Percentiles rank a stretch among this genome's conserved stretches.
Evolutionary conservation across 768 basidiomycete genomes (phyloP).

Genomic region (Pholiota molesta): DNA sequence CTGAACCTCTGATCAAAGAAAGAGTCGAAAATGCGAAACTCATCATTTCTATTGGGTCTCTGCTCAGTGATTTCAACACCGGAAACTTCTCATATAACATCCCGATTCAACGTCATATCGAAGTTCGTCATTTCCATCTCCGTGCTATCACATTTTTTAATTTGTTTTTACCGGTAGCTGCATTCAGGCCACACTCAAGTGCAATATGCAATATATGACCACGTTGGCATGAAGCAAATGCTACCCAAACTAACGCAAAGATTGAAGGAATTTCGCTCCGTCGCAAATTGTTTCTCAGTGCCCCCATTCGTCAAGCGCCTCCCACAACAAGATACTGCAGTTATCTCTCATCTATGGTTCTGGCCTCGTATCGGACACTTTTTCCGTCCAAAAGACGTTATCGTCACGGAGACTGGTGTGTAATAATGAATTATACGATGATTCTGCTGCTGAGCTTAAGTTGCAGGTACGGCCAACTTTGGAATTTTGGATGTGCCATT

Average conservation of each 20-base stretch:
- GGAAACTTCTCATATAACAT: slow-evolving; percentile 84
- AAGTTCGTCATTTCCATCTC: slow-evolving; percentile 42
- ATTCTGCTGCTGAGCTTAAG: no score
- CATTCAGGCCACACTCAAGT: slow-evolving; percentile 76
- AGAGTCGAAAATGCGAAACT: slow-evolving; percentile 77
- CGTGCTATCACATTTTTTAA: neutral
- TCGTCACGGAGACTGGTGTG: slow-evolving; percentile 85
- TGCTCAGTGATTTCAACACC: slow-evolving; percentile 85
- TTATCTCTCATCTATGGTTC: slow-evolving; percentile 78
- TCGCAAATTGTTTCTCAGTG: slow-evolving; percentile 47
- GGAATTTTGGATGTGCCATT: slow-evolving; percentile 83
- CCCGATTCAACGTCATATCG: slow-evolving; percentile 58
- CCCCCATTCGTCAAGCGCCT: slow-evolving; percentile 44
- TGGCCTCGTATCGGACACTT: slow-evolving; percentile 82
- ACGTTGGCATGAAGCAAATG: slow-evolving; percentile 77
- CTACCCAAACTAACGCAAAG: slow-evolving; percentile 70
- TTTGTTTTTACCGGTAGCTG: slow-evolving; percentile 43
- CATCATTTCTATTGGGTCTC: slow-evolving; percentile 70
- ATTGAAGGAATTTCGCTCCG: slow-evolving; percentile 42
- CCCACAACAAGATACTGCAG: slow-evolving; percentile 51
- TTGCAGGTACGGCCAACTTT: slow-evolving; percentile 65
- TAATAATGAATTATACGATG: no score
- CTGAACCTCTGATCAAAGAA: slow-evolving; percentile 65
- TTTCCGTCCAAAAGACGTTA: slow-evolving; percentile 72
- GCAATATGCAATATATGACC: slow-evolving; percentile 63